Conservation (phyloP, 2,329 filamentous ascomycete species). For the Grosmannia penicillata region DNA sequence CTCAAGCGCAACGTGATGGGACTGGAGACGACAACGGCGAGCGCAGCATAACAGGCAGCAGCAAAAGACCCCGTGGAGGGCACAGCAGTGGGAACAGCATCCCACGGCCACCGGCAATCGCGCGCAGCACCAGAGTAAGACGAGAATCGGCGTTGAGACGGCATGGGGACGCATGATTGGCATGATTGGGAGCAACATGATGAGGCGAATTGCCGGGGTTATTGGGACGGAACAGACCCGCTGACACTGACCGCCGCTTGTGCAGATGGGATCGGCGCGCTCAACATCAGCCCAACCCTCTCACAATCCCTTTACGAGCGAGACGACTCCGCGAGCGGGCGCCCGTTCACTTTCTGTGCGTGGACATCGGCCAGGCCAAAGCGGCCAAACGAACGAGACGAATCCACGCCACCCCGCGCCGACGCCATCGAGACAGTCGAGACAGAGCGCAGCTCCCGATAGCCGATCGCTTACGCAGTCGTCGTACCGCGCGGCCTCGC, state of each 20-base stretch:
- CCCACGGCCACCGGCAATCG: no score
- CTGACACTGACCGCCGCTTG: no score
- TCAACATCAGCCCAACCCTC: slow-evolving; percentile 15
- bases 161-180: no score
- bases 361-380: background rate
- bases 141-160: no score
- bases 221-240: no score
- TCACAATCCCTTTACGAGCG: slow-evolving; percentile 26
- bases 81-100: background rate
- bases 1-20: slow-evolving; percentile 13
- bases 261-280: slow-evolving; percentile 15
- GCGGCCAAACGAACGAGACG: background rate
- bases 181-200: no score
- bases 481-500: slow-evolving; percentile 30
- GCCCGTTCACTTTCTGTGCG: no score
- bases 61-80: background rate
- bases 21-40: slow-evolving; percentile 7
- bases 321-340: no score
- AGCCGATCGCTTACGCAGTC: slow-evolving; percentile 2
- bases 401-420: background rate
- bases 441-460: background rate
- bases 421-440: background rate
- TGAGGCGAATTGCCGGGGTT: no score
- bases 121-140: no score
- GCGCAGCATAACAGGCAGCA: background rate